Conservation (phyloP, 1,284 basidiomycete species). For the Entoloma clypeatum region DNA sequence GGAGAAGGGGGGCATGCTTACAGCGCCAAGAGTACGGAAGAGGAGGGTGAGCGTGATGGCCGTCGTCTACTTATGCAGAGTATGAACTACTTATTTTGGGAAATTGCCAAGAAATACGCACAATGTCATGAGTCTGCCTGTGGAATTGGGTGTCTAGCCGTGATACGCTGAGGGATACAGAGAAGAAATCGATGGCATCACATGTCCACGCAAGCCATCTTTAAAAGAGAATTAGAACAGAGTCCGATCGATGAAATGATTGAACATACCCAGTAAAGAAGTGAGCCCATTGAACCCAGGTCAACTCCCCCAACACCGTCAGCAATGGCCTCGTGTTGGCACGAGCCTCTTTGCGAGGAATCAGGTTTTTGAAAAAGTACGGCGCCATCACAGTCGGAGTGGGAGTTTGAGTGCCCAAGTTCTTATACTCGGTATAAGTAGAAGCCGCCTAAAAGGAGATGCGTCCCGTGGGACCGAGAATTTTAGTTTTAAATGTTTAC, state of each 20-base stretch:
- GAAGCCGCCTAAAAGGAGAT: conserved; percentile 2
- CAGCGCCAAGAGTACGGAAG: conserved; percentile 84
- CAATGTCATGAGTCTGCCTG: conserved; percentile 46
- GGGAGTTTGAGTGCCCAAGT: background rate
- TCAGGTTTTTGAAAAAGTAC: conserved; percentile 46
- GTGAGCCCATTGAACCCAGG: conserved; percentile 49
- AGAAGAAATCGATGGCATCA: conserved; percentile 83
- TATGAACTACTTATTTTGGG: conserved; percentile 3
- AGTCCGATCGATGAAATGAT: conserved; percentile 6
- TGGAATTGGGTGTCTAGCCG: conserved; percentile 53
- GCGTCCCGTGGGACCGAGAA: background rate
- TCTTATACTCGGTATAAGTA: background rate
- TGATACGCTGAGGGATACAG: conserved; percentile 70
- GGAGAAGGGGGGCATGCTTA: conserved; percentile 29
- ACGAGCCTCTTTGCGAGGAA: conserved; percentile 46
- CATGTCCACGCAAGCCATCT: conserved; percentile 81
- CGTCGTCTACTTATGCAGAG: conserved; percentile 48
- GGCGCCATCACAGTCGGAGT: conserved; percentile 41
- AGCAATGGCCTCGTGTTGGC: conserved; percentile 33
- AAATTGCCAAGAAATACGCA: conserved; percentile 32
- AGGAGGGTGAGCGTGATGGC: conserved; percentile 92
- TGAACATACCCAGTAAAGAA: conserved; percentile 55
- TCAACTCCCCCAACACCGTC: conserved; percentile 36
- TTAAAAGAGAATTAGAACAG: background rate
- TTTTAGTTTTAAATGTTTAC: no score